Evolutionary conservation across 2,329 filamentous ascomycete species (phyloP).

Genomic region (Neonectria magnoliae): DNA sequence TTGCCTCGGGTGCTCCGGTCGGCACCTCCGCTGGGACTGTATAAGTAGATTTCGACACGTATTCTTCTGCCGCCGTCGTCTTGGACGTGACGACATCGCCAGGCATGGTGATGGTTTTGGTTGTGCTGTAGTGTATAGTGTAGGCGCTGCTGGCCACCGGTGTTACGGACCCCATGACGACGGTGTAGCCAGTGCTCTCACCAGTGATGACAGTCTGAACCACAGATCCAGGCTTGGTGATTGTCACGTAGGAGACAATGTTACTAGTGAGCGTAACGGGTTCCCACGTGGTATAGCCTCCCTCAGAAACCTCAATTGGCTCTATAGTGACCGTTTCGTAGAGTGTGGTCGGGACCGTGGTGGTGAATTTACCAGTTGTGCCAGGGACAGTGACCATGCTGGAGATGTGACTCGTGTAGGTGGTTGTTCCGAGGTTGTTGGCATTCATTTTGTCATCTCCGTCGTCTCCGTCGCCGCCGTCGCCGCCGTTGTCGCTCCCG

Average conservation of each 20-base stretch:
- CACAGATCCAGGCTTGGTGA: conserved; percentile 19
- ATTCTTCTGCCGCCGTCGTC: not conserved
- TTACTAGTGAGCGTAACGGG: conserved; percentile 27
- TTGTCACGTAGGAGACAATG: conserved; percentile 21
- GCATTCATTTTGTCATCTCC: not conserved
- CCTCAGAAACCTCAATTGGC: conserved; percentile 14
- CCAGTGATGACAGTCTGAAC: conserved; percentile 15
- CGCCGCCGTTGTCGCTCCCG: not conserved
- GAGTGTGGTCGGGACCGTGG: conserved; percentile 25
- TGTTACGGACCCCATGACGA: conserved; percentile 7
- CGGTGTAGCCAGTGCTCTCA: conserved; percentile 25
- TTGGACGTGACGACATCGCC: not conserved
- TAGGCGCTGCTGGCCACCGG: conserved; percentile 9
- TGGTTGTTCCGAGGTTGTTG: conserved; percentile 26
- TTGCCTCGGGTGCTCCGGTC: conserved; percentile 16
- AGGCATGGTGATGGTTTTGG: conserved; percentile 10
- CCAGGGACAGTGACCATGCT: conserved; percentile 34
- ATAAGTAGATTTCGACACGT: not conserved
- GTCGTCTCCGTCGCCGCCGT: not conserved
- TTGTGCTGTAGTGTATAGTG: conserved; percentile 13
- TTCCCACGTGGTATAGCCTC: conserved; percentile 15
- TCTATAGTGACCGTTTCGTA: conserved; percentile 18
- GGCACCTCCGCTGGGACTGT: conserved; percentile 19
- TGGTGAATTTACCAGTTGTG: conserved; percentile 36
- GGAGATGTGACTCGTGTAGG: conserved; percentile 27